Conservation (phyloP, 202 grass and related monocot genomes). For the Bolboschoenoplectus hybrid region DNA sequence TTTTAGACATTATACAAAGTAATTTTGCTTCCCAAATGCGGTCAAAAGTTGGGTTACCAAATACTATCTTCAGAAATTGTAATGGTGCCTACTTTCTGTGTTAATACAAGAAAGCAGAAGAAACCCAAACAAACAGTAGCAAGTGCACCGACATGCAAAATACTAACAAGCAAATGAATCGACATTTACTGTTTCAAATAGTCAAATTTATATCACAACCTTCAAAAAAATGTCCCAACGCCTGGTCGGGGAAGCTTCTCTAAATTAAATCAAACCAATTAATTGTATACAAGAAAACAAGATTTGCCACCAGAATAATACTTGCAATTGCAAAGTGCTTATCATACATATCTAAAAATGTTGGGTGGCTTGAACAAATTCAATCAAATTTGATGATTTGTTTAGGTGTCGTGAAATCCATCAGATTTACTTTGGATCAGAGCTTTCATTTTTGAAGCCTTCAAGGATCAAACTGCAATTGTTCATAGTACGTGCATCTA, state of each 20-base stretch:
- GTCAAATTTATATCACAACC: not conserved
- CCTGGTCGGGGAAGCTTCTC: not conserved
- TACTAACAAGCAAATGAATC: not conserved
- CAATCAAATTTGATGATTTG: not conserved
- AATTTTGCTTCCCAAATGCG: not conserved
- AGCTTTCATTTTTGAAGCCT: slow-evolving; percentile 46
- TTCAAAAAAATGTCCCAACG: not conserved
- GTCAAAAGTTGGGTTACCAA: not conserved
- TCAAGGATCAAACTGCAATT: slow-evolving; percentile 69
- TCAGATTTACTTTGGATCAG: slow-evolving; percentile 51
- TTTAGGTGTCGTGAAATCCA: not conserved
- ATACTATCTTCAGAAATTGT: not conserved
- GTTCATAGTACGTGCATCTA: slow-evolving; percentile 67
- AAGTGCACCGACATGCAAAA: not conserved
- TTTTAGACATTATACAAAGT: not conserved
- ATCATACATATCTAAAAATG: not conserved
- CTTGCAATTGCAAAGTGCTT: not conserved
- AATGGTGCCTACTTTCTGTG: not conserved
- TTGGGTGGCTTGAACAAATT: slow-evolving; percentile 4
- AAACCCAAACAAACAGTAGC: not conserved
- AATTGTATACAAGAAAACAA: not conserved
- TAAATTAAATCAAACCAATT: slow-evolving; percentile 23
- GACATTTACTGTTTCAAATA: not conserved
- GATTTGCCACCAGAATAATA: not conserved
- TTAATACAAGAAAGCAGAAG: not conserved